These are phyloP conservation scores for Babjeviella inositovora DNA, from an alignment of 805 yeast species.

Conservation along the genomic window DNA sequence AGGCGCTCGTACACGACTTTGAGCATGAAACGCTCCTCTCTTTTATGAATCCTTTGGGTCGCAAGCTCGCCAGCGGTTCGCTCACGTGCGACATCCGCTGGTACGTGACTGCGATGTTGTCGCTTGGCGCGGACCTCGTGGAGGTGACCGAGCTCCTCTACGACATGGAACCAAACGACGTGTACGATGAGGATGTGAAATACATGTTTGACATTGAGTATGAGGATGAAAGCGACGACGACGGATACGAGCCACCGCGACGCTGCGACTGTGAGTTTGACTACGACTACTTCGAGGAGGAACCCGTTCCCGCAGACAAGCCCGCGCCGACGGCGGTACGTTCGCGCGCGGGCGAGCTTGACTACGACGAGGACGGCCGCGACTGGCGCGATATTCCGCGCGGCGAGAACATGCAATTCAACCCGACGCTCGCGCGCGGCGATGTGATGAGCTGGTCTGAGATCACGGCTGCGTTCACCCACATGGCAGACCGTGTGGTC, in stretches of 20 bases:
- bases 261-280: conserved; percentile 19
- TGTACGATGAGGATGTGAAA: conserved; percentile 51
- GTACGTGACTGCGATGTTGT: conserved; percentile 36
- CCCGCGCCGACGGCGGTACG: conserved; percentile 14
- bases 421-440: too few species aligned
- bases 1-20: conserved; percentile 36
- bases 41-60: conserved; percentile 52
- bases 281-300: conserved; percentile 10
- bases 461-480: conserved; percentile 7
- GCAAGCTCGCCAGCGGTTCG: conserved; percentile 45
- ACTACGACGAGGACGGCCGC: conserved; percentile 41
- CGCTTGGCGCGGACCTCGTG: conserved; percentile 25
- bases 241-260: conserved; percentile 13
- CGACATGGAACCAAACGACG: conserved; percentile 42
- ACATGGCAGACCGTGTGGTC: conserved; percentile 10
- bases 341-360: conserved; percentile 15
- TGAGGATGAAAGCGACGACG: conserved; percentile 19
- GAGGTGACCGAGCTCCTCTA: conserved; percentile 37
- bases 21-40: conserved; percentile 39
- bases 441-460: too few species aligned
- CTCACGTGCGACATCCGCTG: conserved; percentile 40
- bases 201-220: conserved; percentile 45
- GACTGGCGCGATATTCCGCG: conserved; percentile 67
- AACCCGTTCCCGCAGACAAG: conserved; percentile 2
- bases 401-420: conserved; percentile 28